Evolutionary conservation across 148 eudicot genomes (phyloP).

Genomic region (Rhododendron griersonianum): DNA sequence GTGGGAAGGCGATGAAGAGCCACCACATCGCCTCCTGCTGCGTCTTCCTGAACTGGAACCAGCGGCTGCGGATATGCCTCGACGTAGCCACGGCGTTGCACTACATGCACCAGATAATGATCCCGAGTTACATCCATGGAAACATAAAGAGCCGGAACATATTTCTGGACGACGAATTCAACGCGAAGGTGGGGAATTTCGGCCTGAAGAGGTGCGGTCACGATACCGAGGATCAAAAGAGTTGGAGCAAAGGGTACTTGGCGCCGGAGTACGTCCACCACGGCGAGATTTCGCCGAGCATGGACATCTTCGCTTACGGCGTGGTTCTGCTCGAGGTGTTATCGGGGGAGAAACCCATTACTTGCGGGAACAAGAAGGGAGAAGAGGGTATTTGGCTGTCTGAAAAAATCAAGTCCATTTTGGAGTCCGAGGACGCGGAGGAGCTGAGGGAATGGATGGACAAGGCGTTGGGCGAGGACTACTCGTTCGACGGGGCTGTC

Average conservation of each 20-base stretch:
- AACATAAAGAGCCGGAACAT: constrained; percentile 66
- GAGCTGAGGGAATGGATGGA: constrained; percentile 80
- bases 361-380: constrained; percentile 14
- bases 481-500: constrained; percentile 57
- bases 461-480: constrained; percentile 58
- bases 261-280: constrained; percentile 56
- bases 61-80: constrained; percentile 69
- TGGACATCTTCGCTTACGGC: constrained; percentile 67
- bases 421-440: constrained; percentile 42
- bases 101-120: constrained; percentile 84
- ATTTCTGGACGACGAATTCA: constrained; percentile 79
- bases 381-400: constrained; percentile 29
- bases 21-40: constrained; percentile 80
- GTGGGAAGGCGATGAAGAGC: constrained; percentile 89
- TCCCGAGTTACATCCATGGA: constrained; percentile 57
- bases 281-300: constrained; percentile 34
- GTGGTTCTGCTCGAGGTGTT: constrained; percentile 71
- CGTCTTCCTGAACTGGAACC: constrained; percentile 76
- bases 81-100: constrained; percentile 78
- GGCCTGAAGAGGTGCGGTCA: constrained; percentile 51
- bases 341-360: constrained; percentile 60
- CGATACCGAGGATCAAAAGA: constrained; percentile 24
- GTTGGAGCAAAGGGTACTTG: constrained; percentile 64
- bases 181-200: constrained; percentile 75
- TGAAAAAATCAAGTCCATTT: constrained; percentile 40